Evolutionary conservation across 2,329 filamentous ascomycete species (phyloP).

Genomic region (Fusarium virguliforme): DNA sequence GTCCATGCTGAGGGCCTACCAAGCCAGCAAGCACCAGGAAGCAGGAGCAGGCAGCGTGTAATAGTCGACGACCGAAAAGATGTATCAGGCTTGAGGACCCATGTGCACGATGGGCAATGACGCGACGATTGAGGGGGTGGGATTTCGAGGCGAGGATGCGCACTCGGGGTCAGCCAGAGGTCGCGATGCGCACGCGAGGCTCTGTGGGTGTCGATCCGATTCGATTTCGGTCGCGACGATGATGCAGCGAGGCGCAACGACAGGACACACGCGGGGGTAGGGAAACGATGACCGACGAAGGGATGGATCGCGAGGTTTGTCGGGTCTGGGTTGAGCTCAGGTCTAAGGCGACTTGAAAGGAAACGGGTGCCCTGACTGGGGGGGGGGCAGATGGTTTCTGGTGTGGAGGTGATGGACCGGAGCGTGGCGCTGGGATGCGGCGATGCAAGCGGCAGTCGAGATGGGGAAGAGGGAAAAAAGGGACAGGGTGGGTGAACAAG

Average conservation of each 20-base stretch:
- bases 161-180: slow-evolving; percentile 39
- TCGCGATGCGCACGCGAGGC: slow-evolving; percentile 52
- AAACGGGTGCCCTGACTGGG: slow-evolving; percentile 43
- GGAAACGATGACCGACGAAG: slow-evolving; percentile 18
- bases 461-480: slow-evolving; percentile 36
- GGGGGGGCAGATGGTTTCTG: slow-evolving; percentile 43
- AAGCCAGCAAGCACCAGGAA: slow-evolving; percentile 20
- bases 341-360: slow-evolving; percentile 36
- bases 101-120: slow-evolving; percentile 48
- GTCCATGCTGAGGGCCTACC: slow-evolving; percentile 59
- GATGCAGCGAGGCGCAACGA: slow-evolving; percentile 43
- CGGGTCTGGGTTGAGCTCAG: slow-evolving; percentile 15
- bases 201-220: slow-evolving; percentile 36
- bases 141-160: slow-evolving; percentile 39
- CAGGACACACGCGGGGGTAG: slow-evolving; percentile 7
- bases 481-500: slow-evolving; percentile 29
- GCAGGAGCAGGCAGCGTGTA: slow-evolving; percentile 36
- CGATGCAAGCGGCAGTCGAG: slow-evolving; percentile 47
- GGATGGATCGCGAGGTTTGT: slow-evolving; percentile 42
- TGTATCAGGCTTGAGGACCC: slow-evolving; percentile 48
- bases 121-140: slow-evolving; percentile 41
- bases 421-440: slow-evolving; percentile 48
- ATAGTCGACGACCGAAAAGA: slow-evolving; percentile 40
- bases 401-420: slow-evolving; percentile 47
- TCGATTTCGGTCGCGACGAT: slow-evolving; percentile 45